phyloP scores from a whole-genome alignment of 179 eudicot species.

The Nepenthes alata region DNA sequence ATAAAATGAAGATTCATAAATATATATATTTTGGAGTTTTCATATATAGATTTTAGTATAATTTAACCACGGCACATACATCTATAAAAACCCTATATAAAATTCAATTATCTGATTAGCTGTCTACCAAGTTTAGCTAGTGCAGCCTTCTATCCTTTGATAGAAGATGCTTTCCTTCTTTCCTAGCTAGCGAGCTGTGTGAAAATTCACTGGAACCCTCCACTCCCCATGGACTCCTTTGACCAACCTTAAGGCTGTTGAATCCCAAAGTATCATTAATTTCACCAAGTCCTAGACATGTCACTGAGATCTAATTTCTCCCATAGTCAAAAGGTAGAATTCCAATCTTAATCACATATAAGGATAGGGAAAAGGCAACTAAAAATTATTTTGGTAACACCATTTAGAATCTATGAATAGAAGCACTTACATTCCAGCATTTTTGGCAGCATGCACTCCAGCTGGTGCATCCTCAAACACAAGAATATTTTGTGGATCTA shows the following conservation, averaged over 20 bases:
- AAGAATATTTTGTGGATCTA: constrained; percentile 53
- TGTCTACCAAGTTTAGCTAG: too few relatives aligned
- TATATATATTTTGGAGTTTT: too few relatives aligned
- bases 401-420: background rate
- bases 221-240: too few relatives aligned
- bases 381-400: background rate
- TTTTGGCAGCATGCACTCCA: constrained; percentile 82
- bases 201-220: too few relatives aligned
- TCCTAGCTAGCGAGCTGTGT: too few relatives aligned
- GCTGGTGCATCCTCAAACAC: constrained; percentile 96
- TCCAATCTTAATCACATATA: background rate
- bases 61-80: too few relatives aligned
- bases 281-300: background rate
- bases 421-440: constrained; percentile 82
- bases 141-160: too few relatives aligned
- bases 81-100: too few relatives aligned
- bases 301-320: background rate
- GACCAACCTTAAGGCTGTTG: background rate
- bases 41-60: too few relatives aligned
- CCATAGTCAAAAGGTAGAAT: background rate
- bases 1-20: too few relatives aligned
- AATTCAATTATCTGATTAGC: too few relatives aligned
- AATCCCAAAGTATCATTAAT: background rate
- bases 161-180: too few relatives aligned
- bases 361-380: background rate